phyloP scores from a whole-genome alignment of 2,329 filamentous ascomycete genomes.

The Xylaria sp. region DNA sequence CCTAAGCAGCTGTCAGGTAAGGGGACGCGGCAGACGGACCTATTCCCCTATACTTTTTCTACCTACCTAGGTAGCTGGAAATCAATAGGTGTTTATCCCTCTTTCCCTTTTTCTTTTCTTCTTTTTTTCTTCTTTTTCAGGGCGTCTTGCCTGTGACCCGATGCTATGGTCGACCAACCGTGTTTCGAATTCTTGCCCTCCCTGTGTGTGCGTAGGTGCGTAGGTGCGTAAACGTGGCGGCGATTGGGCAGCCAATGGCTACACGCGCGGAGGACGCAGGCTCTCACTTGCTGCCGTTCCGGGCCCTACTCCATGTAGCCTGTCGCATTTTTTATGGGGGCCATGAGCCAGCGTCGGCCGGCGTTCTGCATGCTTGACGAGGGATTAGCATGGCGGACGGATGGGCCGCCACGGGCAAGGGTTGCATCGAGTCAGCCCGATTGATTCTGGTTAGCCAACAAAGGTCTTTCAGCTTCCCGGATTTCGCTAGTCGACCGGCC shows the following conservation, averaged over 20 bases:
- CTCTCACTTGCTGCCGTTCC: neutral
- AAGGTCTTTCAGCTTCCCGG: neutral
- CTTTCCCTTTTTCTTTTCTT: too few species aligned
- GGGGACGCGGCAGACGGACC: neutral
- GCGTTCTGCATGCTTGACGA: conserved; percentile 10
- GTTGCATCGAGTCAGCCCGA: conserved; percentile 28
- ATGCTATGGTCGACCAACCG: neutral
- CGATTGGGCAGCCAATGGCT: neutral
- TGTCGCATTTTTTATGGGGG: conserved; percentile 11
- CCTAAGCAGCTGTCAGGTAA: neutral
- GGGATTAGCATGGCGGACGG: conserved; percentile 22
- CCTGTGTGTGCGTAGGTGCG: neutral
- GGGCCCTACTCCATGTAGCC: conserved; percentile 14
- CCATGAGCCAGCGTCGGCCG: conserved; percentile 19
- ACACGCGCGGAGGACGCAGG: neutral
- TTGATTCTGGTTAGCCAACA: conserved; percentile 24
- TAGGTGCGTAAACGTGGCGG: neutral
- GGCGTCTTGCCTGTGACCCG: neutral
- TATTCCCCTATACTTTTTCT: neutral
- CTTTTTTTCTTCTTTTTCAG: too few species aligned
- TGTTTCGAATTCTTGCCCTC: neutral
- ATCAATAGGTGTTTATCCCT: too few species aligned
- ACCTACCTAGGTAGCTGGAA: neutral
- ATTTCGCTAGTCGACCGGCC: conserved; percentile 2
- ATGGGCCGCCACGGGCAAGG: conserved; percentile 17